These are phyloP conservation scores for Musa balbisiana DNA, from an alignment of 202 grass and related monocot genomes.

Conservation along the genomic window DNA sequence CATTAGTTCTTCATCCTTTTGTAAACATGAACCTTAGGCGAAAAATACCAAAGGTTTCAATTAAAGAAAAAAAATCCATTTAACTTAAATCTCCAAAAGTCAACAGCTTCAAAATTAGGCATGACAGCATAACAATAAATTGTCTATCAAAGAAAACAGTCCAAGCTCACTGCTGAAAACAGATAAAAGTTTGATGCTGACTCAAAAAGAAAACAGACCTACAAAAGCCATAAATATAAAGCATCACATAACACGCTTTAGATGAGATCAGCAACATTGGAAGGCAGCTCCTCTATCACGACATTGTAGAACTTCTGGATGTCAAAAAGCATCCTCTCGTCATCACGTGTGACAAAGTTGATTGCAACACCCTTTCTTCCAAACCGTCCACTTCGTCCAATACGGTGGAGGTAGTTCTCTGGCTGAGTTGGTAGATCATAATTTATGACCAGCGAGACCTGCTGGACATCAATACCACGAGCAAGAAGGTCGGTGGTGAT, in stretches of 20 bases:
- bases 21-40: neutral
- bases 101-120: neutral
- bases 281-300: slow-evolving; percentile 11
- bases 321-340: slow-evolving; percentile 5
- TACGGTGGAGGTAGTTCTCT: slow-evolving; percentile 5
- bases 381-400: slow-evolving; percentile 7
- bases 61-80: neutral
- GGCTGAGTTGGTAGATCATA: slow-evolving; percentile 7
- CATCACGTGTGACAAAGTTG: neutral
- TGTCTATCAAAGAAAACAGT: neutral
- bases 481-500: slow-evolving; percentile 3
- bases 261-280: slow-evolving; percentile 5
- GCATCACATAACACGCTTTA: neutral
- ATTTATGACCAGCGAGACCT: slow-evolving; percentile 6
- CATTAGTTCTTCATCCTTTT: too few relatives aligned
- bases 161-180: neutral
- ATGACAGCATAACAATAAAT: neutral
- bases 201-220: neutral
- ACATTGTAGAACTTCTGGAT: slow-evolving; percentile 10
- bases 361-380: slow-evolving; percentile 9
- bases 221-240: neutral
- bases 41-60: neutral
- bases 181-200: neutral
- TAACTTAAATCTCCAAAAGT: neutral
- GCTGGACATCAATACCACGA: slow-evolving; percentile 7